Conservation (phyloP, 1,284 basidiomycete species). For the Cronartium quercuum region DNA sequence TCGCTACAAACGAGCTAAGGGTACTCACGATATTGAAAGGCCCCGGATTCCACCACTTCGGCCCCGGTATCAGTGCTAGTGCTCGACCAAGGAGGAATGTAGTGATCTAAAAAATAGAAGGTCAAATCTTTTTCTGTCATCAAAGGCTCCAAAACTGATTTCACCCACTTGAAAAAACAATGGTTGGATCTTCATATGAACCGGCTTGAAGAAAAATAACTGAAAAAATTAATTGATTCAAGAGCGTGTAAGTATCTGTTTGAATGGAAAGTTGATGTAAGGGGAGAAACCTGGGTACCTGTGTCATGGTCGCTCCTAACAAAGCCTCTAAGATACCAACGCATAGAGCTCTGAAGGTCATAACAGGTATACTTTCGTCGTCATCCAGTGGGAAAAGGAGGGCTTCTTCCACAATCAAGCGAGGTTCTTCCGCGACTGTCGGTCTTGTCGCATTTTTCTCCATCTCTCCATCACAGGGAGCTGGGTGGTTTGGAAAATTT, state of each 20-base stretch:
- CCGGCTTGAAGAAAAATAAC: background rate
- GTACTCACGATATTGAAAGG: conserved; percentile 7
- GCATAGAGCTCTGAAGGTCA: conserved; percentile 2
- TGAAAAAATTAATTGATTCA: too few relatives aligned
- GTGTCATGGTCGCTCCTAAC: conserved; percentile 3
- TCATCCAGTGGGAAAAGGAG: conserved; percentile 8
- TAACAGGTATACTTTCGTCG: background rate
- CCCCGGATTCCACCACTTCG: conserved; percentile 30
- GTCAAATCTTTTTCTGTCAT: background rate
- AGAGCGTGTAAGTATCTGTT: background rate
- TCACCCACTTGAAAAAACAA: background rate
- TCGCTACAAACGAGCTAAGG: background rate
- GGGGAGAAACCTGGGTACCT: background rate
- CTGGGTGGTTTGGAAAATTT: too few relatives aligned
- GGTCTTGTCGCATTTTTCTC: background rate
- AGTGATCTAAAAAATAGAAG: background rate
- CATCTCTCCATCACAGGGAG: background rate
- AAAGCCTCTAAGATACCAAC: conserved; percentile 1
- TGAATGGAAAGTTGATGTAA: background rate
- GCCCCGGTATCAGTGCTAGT: conserved; percentile 7
- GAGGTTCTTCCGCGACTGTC: background rate
- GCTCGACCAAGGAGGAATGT: background rate
- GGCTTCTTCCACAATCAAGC: too few relatives aligned
- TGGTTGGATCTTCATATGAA: background rate
- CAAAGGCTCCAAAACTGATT: too few relatives aligned